A percentile compares a stretch with the other conserved stretches of the same genome.
phyloP scores from a whole-genome alignment of 1,139 yeast species.

The Keqinozyma sinolaborantium region DNA sequence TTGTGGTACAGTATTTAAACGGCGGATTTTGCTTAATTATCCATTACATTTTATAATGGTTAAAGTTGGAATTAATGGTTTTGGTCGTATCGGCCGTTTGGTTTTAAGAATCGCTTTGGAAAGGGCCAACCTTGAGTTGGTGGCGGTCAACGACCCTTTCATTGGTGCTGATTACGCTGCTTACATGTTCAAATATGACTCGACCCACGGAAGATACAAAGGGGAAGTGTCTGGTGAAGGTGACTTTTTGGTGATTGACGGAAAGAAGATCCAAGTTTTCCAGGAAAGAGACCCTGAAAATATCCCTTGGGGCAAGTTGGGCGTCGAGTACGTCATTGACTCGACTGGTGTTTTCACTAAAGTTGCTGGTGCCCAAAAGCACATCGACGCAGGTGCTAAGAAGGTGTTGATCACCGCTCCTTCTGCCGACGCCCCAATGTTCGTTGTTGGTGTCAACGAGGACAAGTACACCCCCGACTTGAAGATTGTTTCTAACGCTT shows the following conservation, averaged over 20 bases:
- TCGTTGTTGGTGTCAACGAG: slow-evolving; percentile 71
- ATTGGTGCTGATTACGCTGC: slow-evolving; percentile 71
- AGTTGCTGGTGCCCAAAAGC: slow-evolving; percentile 64
- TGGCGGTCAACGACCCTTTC: slow-evolving; percentile 75
- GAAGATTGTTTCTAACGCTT: slow-evolving; percentile 69
- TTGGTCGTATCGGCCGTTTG: slow-evolving; percentile 78
- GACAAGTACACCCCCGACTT: slow-evolving; percentile 61
- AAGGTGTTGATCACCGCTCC: slow-evolving; percentile 81
- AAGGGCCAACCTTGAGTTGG: slow-evolving; percentile 62
- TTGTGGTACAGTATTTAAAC: not conserved
- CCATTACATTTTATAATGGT: slow-evolving; percentile 7
- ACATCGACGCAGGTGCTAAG: slow-evolving; percentile 75
- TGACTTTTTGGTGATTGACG: slow-evolving; percentile 51
- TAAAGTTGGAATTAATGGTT: slow-evolving; percentile 67
- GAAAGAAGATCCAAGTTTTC: slow-evolving; percentile 55
- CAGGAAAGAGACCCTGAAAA: slow-evolving; percentile 68
- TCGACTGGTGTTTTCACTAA: slow-evolving; percentile 81
- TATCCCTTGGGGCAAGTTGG: slow-evolving; percentile 71
- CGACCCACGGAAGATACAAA: slow-evolving; percentile 67
- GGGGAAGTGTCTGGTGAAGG: slow-evolving; percentile 56
- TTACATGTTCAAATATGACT: slow-evolving; percentile 78
- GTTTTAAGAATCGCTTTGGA: slow-evolving; percentile 66
- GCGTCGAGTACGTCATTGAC: slow-evolving; percentile 70
- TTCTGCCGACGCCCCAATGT: slow-evolving; percentile 77
- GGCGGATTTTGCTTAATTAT: not conserved